These are phyloP conservation scores for Sclerotinia subarctica DNA, from an alignment of 2,329 filamentous ascomycete genomes.

Conservation along the genomic window DNA sequence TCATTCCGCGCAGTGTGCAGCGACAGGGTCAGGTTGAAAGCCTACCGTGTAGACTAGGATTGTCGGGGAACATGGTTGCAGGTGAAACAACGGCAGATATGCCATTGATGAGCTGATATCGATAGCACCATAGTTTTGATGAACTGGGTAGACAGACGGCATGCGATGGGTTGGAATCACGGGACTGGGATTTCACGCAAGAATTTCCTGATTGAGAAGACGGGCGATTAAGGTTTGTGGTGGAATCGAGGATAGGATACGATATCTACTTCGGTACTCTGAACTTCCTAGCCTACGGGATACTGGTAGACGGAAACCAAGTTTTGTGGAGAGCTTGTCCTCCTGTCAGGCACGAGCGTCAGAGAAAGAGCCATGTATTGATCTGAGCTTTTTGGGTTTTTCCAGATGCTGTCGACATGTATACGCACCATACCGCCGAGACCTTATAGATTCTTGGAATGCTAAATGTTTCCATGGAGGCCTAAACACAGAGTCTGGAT, in stretches of 20 bases:
- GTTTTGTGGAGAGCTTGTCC: conserved; percentile 4
- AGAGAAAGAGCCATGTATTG: background rate
- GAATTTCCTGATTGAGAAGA: background rate
- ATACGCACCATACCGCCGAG: background rate
- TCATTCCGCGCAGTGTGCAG: conserved; percentile 17
- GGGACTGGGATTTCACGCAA: background rate
- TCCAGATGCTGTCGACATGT: background rate
- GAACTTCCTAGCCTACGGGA: background rate
- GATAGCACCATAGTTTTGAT: background rate
- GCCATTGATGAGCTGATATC: background rate
- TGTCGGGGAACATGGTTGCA: conserved; percentile 18
- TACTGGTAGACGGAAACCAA: background rate
- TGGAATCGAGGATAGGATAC: background rate
- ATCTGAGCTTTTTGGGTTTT: background rate
- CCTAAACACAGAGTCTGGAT: background rate
- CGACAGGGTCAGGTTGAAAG: conserved; percentile 5
- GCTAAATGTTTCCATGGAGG: background rate
- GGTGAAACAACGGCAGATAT: conserved; percentile 19
- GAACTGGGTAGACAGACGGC: background rate
- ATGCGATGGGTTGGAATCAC: background rate
- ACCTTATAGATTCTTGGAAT: background rate
- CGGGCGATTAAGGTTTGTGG: background rate
- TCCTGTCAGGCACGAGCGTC: conserved; percentile 10
- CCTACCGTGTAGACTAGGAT: conserved; percentile 10
- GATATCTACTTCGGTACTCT: background rate